These are phyloP conservation scores for Xanthoceras sorbifolium DNA, from an alignment of 345 rosid genomes.

Conservation along the genomic window DNA sequence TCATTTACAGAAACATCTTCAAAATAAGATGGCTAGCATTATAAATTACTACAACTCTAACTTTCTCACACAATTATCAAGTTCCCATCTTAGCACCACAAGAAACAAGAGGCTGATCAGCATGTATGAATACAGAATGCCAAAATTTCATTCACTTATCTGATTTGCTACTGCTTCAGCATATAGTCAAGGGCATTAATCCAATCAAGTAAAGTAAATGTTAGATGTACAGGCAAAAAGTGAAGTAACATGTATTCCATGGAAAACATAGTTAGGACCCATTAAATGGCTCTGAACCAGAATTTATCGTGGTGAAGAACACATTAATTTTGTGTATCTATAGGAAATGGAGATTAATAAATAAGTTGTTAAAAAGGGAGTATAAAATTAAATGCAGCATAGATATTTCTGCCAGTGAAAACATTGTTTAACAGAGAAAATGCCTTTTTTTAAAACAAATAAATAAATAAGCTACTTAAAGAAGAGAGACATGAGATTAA, in stretches of 20 bases:
- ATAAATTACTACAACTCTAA: neutral
- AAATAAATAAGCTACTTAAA: neutral
- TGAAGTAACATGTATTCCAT: constrained; percentile 2
- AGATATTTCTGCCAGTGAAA: neutral
- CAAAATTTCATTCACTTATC: neutral
- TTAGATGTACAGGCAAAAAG: neutral
- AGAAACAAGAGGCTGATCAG: neutral
- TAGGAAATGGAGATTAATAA: neutral
- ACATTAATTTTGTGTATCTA: neutral
- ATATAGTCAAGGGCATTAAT: neutral
- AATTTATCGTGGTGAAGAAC: neutral
- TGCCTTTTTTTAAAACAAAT: no score
- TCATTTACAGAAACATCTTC: neutral
- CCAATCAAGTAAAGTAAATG: neutral
- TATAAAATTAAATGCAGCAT: neutral
- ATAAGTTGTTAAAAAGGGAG: neutral
- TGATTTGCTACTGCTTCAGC: neutral
- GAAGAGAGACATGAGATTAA: neutral
- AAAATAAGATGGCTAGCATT: neutral
- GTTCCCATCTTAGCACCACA: neutral
- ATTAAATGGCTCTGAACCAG: neutral
- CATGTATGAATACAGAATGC: neutral
- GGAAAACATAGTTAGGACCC: neutral
- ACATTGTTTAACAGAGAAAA: neutral
- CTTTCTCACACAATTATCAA: neutral